Base-by-base conservation (phyloP, 345 rosid genomes). In the Diplotaxis tenuifolia region DNA sequence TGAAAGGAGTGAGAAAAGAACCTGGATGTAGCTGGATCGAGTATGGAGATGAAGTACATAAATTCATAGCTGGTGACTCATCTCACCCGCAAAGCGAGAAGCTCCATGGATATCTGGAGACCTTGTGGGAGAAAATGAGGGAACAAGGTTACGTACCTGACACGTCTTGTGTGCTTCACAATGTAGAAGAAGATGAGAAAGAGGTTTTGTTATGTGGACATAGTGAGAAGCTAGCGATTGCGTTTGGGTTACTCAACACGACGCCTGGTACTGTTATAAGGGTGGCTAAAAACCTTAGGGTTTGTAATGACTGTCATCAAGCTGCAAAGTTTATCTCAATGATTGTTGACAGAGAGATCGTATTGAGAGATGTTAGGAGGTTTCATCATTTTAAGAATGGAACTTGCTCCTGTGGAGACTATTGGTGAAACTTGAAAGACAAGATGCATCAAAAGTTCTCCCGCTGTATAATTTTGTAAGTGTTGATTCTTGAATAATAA, bases 11-110 rank as follows among this genome's bases (percentile, higher is more conserved):
- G 40, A 89, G 73, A 73, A 94, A 94, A 86, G 96, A 89, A 65
- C 91, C 97, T 5, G 98, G 96, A n/a, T 91, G 89, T 57, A 94
- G 97, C 78, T 91, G 98, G 98, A 88, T 91, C 15, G 91, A 89
- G 74, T 52, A 75, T 52, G 87, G 86, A 0, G 89, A 88, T 29
- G 83, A 91, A 77, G 92, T 91, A 70, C 98, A 94, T 74, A 89
- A 82, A 70, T 91, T 94, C 72, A 31, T 86, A 38, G 91, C 93
- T n/a, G 95, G 97, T 23, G 98, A 88, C 70, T 79, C 76, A 20
- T 87, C 87, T 67, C 98, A 91, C 78, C 84, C 82, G 1, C 93
- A 94, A 79, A 94, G 91, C 34, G 81, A 83, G 67, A 64, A 78
- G 75, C 86, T 94, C 60, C 86, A 72, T 21, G 74, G 65, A 60